Conservation (phyloP, 2,329 filamentous ascomycete species). For the Coniosporium tulheliwenetii region DNA sequence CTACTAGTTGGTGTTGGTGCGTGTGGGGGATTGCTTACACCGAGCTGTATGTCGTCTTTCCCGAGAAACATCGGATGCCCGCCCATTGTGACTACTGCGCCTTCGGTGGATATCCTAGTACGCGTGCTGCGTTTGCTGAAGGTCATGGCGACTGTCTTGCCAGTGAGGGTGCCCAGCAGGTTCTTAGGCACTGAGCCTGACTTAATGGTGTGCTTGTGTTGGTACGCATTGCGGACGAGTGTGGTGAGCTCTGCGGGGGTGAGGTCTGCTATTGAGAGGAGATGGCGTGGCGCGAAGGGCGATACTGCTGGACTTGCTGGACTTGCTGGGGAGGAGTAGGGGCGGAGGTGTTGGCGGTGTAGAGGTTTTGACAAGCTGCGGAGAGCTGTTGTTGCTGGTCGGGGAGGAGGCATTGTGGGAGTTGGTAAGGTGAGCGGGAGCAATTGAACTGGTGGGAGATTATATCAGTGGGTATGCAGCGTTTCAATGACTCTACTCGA, state of each 20-base stretch:
- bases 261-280: slow-evolving; percentile 83
- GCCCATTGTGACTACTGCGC: slow-evolving; percentile 72
- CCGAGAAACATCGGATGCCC: slow-evolving; percentile 94
- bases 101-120: slow-evolving; percentile 86
- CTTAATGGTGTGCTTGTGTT: slow-evolving; percentile 66
- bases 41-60: slow-evolving; percentile 90
- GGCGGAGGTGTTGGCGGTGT: slow-evolving; percentile 12
- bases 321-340: slow-evolving; percentile 11
- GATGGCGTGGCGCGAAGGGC: slow-evolving; percentile 58
- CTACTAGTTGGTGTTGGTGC: neutral
- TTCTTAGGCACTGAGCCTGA: slow-evolving; percentile 43
- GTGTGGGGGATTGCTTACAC: slow-evolving; percentile 34
- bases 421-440: neutral
- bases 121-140: slow-evolving; percentile 94
- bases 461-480: too few species aligned
- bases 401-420: slow-evolving; percentile 16
- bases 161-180: slow-evolving; percentile 47
- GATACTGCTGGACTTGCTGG: slow-evolving; percentile 29
- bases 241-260: slow-evolving; percentile 62
- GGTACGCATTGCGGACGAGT: slow-evolving; percentile 67
- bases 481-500: too few species aligned
- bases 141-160: slow-evolving; percentile 82
- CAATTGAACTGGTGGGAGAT: too few species aligned
- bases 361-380: slow-evolving; percentile 15
- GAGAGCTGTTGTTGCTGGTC: slow-evolving; percentile 13